phyloP scores from a whole-genome alignment of 148 eudicot species.

The Vaccinium corymbosum region DNA sequence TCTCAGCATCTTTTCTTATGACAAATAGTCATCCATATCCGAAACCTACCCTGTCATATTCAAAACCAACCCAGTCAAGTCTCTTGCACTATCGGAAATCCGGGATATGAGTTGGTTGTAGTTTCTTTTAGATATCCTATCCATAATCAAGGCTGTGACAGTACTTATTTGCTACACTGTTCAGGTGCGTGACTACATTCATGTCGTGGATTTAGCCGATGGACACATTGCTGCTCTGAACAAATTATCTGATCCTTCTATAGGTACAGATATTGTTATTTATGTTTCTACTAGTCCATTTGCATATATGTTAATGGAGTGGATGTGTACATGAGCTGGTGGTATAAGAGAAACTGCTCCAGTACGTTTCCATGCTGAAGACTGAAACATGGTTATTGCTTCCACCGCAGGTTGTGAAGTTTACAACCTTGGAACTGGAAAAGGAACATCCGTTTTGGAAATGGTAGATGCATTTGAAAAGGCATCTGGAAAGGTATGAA shows the following conservation, averaged over 20 bases:
- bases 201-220: constrained; percentile 95
- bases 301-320: not conserved
- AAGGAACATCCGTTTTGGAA: constrained; percentile 90
- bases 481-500: constrained; percentile 87
- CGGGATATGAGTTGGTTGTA: not conserved
- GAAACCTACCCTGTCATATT: not conserved
- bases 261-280: constrained; percentile 37
- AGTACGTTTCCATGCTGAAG: not conserved
- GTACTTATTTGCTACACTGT: constrained; percentile 2
- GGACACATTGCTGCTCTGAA: constrained; percentile 88
- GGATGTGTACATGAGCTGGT: not conserved
- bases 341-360: not conserved
- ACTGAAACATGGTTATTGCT: not conserved
- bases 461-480: constrained; percentile 98
- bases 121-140: not conserved
- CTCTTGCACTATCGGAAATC: not conserved
- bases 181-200: constrained; percentile 97
- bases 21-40: not conserved
- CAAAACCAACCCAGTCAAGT: not conserved
- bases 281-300: not conserved
- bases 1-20: not conserved
- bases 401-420: constrained; percentile 77
- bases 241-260: constrained; percentile 66
- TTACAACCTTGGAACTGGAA: constrained; percentile 94
- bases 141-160: not conserved